Base-by-base conservation (phyloP, 1,139 yeast genomes). In the Yamadazyma songkhlaensis region DNA sequence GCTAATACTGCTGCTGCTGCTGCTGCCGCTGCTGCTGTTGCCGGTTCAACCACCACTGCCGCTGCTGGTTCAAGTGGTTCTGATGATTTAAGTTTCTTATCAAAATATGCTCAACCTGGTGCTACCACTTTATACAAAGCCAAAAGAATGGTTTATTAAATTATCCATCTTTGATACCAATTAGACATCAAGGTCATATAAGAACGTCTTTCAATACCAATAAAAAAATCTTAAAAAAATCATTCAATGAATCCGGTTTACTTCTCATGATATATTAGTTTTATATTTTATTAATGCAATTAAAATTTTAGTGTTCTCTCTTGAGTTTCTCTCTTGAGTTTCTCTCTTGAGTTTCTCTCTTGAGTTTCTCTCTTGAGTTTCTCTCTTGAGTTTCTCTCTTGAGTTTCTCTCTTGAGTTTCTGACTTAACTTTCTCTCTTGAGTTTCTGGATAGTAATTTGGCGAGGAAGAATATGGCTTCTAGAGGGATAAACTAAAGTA, bases 91-190 rank as follows among this genome's bases (percentile, higher is more conserved):
- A 24, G 39, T 11, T 49, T 48, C 51, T 49, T 48, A 35, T 40
- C 48, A 24, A 44, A 46, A 39, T 48, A 49, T 27, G 50, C 51
- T 29, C 34, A 38, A 31, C 41, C 37, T 24, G 54, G 53, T 35
- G 52, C 51, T 21, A 51, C 55, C 15, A 51, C 56, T 25, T 47
- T 51, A 36, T 47, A 43, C 47, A 50, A 35, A 43, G 54, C 43
- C 25, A 52, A 49, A 40, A 52, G 55, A 48, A 46, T 47, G 51
- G 50, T 46, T 11, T 54, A 53, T 41, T 53, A 51, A 28, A 11
- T 12, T 9, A 31, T 10, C 13, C 23, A 12, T 13, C 9, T 14
- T 12, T 6, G 14, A 26, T 25, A 25, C 28, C 20, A 26, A 26
- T 12, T 12, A 26, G 6, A 8, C 17, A 12, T 13, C 10, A 26